Conservation (phyloP, 768 basidiomycete species). For the Neoboletus subvelutipes region DNA sequence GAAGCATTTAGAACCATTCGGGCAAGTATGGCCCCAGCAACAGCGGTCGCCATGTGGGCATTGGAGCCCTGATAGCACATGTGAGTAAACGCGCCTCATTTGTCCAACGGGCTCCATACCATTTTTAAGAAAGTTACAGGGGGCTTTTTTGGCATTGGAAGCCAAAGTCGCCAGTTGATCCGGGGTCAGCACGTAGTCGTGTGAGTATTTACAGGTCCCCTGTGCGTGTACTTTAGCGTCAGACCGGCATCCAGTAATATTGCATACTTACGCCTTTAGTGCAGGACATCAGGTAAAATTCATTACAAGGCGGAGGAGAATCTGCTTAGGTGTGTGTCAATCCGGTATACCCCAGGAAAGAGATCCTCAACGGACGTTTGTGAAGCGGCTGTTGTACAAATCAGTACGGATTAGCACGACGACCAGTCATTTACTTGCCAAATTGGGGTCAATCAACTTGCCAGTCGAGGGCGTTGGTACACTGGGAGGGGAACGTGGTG, state of each 20-base stretch:
- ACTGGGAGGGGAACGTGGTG: conserved; percentile 60
- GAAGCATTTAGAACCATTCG: conserved; percentile 68
- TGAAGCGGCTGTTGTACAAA: conserved; percentile 58
- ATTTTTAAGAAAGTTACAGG: conserved; percentile 82
- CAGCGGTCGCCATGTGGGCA: conserved; percentile 77
- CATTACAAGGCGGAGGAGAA: conserved; percentile 82
- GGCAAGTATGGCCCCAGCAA: conserved; percentile 84
- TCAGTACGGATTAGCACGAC: conserved; percentile 9
- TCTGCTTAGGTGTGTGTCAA: conserved; percentile 42
- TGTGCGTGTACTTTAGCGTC: conserved; percentile 27
- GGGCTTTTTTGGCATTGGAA: conserved; percentile 79
- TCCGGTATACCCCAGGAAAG: not conserved
- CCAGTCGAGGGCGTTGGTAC: conserved; percentile 24
- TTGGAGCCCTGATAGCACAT: conserved; percentile 47
- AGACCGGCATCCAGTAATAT: conserved; percentile 1
- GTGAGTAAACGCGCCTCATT: conserved; percentile 6
- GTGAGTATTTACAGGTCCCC: conserved; percentile 80
- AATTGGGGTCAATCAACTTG: conserved; percentile 57
- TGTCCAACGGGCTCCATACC: conserved; percentile 38
- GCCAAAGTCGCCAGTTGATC: conserved; percentile 73
- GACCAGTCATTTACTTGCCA: conserved; percentile 43
- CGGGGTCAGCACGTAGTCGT: conserved; percentile 69
- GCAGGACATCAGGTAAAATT: conserved; percentile 80
- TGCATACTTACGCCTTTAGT: conserved; percentile 62
- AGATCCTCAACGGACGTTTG: conserved; percentile 55